These are phyloP conservation scores for Cutaneotrichosporon sp. DNA, from an alignment of 1,284 basidiomycete species.

Conservation along the genomic window DNA sequence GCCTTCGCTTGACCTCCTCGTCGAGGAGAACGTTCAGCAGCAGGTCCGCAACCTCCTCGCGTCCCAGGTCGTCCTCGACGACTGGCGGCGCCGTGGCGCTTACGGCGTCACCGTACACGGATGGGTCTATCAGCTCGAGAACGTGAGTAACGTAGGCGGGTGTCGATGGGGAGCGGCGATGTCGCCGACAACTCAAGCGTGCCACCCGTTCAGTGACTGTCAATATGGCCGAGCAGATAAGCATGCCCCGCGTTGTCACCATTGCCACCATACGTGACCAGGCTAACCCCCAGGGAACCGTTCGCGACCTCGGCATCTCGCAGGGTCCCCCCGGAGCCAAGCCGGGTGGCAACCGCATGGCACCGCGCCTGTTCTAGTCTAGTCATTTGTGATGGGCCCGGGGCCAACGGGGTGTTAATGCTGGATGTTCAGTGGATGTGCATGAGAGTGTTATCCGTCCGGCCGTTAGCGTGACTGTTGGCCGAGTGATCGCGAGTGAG, in stretches of 20 bases:
- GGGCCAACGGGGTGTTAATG: too few relatives aligned
- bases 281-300: constrained; percentile 29
- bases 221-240: too few relatives aligned
- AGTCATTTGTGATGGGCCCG: too few relatives aligned
- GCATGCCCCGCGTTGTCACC: too few relatives aligned
- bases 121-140: constrained; percentile 47
- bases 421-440: too few relatives aligned
- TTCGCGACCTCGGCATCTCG: constrained; percentile 41
- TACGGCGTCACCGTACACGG: constrained; percentile 42
- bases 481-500: too few relatives aligned
- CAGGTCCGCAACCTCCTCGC: constrained; percentile 40
- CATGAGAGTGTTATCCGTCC: too few relatives aligned
- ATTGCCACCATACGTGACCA: too few relatives aligned
- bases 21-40: constrained; percentile 41
- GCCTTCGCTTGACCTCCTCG: constrained; percentile 38
- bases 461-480: too few relatives aligned
- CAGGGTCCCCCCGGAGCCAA: constrained; percentile 37
- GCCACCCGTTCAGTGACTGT: too few relatives aligned
- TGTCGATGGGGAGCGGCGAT: too few relatives aligned
- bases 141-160: constrained; percentile 24
- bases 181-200: too few relatives aligned
- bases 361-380: constrained; percentile 10
- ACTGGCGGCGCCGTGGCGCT: constrained; percentile 39
- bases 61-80: constrained; percentile 35
- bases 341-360: constrained; percentile 12